phyloP scores from a whole-genome alignment of 1,284 basidiomycete genomes.

The Earliella scabrosa region DNA sequence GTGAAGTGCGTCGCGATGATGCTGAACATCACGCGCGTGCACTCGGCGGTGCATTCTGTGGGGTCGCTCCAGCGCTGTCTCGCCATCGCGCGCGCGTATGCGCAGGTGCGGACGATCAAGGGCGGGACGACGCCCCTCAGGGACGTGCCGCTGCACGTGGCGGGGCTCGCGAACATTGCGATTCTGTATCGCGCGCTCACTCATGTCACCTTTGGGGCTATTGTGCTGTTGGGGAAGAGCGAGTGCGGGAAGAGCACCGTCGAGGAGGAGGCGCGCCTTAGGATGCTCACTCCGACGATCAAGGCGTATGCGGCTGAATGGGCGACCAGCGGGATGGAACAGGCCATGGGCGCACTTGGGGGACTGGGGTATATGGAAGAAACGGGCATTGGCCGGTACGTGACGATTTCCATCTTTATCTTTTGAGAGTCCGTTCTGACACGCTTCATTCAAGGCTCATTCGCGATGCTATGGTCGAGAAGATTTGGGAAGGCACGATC shows the following conservation, averaged over 20 bases:
- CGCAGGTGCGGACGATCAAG: slow-evolving; percentile 60
- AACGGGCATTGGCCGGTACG: slow-evolving; percentile 61
- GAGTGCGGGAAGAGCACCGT: slow-evolving; percentile 55
- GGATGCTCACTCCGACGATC: slow-evolving; percentile 70
- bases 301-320: slow-evolving; percentile 76
- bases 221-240: slow-evolving; percentile 61
- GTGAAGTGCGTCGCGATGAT: slow-evolving; percentile 71
- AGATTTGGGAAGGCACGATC: slow-evolving; percentile 82
- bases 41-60: slow-evolving; percentile 62
- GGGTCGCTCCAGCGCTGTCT: slow-evolving; percentile 66
- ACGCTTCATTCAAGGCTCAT: too few relatives aligned
- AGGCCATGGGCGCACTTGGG: slow-evolving; percentile 75
- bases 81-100: slow-evolving; percentile 64
- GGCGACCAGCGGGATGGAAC: slow-evolving; percentile 64
- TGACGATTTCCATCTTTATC: slow-evolving; percentile 15
- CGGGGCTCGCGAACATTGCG: slow-evolving; percentile 61
- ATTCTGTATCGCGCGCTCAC: slow-evolving; percentile 65
- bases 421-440: too few relatives aligned
- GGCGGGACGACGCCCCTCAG: slow-evolving; percentile 51
- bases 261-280: slow-evolving; percentile 57
- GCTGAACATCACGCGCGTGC: slow-evolving; percentile 78
- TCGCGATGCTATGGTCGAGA: slow-evolving; percentile 74
- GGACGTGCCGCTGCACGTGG: slow-evolving; percentile 62
- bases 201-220: slow-evolving; percentile 64
- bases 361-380: slow-evolving; percentile 87